Base-by-base conservation (phyloP, 495 filamentous ascomycete genomes). In the Aspergillus bridgeri region DNA sequence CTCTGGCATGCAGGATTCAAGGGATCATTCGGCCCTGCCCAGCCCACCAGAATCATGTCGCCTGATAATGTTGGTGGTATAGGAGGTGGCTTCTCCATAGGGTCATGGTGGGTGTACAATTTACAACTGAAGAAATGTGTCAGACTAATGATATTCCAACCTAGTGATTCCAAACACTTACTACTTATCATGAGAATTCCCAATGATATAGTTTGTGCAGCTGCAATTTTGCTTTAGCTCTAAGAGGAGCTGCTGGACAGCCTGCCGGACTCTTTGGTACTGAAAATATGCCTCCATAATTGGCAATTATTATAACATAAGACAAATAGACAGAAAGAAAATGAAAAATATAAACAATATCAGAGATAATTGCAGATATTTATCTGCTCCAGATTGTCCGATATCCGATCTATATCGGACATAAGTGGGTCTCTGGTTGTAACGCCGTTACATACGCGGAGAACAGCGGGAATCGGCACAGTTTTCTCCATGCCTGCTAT, bases 1-100 rank as follows among this genome's bases (percentile, higher is more conserved):
- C 69, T 67, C 75, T 76, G 83, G 60, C 83, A 84, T 38, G 80
- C 79, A 18, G 82, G 83, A 56, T 84, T 81, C 47, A 79, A 65
- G 1, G 75, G 68, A 57, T 84, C 81, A 48, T 80, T 66, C 24
- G 75, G 74, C 6, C 74, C 69, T 25, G 81, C 78, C 67, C 77
- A 86, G 24, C 47, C 52, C 5, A 63, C 60, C 38, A 63, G 19
- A 27, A 63, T 59, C 6, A 55, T 2, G 24, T 11, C 42, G 29
- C 46, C 21, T 13, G 24, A 23, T 46, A 27, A 6, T 18, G 17
- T n/a, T 15, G 8, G 20, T 2, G n/a, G 9, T 6, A 29, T n/a
- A 15, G 54, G 20, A 3, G 43, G 21, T 11, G 22, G 27, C 4
- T 61, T 61, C 19, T 57, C 49, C 22, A 19, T 17, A 48, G 24